Evolutionary conservation across 768 basidiomycete genomes (phyloP), one percentile per base, ranked within the genome.

Genomic region (Boletus sp.): DNA sequence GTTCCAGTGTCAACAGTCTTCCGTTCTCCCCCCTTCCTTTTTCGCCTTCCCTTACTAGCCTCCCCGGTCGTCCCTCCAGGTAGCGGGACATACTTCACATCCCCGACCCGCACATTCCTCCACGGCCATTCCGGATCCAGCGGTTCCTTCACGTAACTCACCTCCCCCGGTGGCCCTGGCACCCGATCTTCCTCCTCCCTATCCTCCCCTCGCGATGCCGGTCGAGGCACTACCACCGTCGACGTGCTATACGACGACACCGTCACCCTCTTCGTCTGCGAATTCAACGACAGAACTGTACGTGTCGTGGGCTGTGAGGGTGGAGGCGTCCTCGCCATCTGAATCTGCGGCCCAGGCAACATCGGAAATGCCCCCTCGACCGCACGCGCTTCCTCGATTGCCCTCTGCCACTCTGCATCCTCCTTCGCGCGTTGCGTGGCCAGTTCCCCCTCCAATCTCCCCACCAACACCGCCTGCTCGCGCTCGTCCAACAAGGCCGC

Each of bases 341-440:
- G 54, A 35, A 2, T 20, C 36, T 60, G 59, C 15, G 42, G 42
- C 7, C 64, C 62, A 39, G 52, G 59, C 29, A 90, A 78, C 14
- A 76, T 73, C 18, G 87, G 87, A 65, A 90, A 90, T 0, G 83
- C 84, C 3, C 87, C 86, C 28, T 74, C 80, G 0, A 80, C 80
- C 8, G 71, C 70, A 7, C 78, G 74, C 0, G 79, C 81, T 55
- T 82, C 80, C 28, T 81, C 77, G 2, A 76, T 68, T 15, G 70
- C 79, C 32, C 73, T 78, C 54, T 79, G 74, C 3, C 78, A 75
- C 6, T 76, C 79, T n/a, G 72, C 74, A 9, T 77, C 78, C 63
- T 89, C 86, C 58, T 67, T 75, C 0, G 73, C 71, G 5, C 81
- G 57, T 0, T 78, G 79, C 9, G 74, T 72, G 2, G 67, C 63